Base-by-base conservation (phyloP, 176 grass and related monocot genomes). In the Avena eriantha region DNA sequence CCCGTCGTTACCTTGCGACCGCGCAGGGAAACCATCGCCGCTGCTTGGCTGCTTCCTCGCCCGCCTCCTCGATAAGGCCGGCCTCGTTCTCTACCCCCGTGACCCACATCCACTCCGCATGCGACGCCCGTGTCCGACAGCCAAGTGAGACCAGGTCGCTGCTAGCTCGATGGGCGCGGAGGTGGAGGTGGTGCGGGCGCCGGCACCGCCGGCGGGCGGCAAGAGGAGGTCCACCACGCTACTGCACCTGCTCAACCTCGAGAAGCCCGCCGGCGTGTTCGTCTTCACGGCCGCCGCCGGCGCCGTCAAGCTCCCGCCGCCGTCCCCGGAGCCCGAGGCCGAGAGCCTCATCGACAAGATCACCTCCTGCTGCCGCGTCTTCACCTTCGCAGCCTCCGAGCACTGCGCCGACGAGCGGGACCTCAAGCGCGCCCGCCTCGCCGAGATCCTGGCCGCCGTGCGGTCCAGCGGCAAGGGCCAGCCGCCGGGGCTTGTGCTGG, bases 191-290 rank as follows among this genome's bases (percentile, higher is more conserved):
- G 71, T 55, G 24, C 22, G 51, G 23, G 67, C 34, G 67, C 8
- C 31, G 29, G 12, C 12, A 0, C 24, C 64, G 29, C 7, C 64
- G 64, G 12, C 59, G 15, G 64, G 18, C 51, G 26, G 63, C 5
- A 67, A 86, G 68, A 11, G 86, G 57, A 85, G 84, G 60, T 93
- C 95, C 16, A 98, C 92, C 73, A 95, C 95, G 66, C 93, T 98
- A 54, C 41, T 70, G 53, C 77, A 83, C 80, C 95, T 98, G 66
- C 92, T 98, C 68, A 82, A 95, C 36, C 85, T 83, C 59, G 91
- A 95, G 47, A 92, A 90, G 48, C 84, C 84, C 0, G 87, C 76
- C 7, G 54, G 69, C 49, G 21, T 73, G 23, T 64, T 60, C 15
- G 21, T 79, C 5, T 34, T 73, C 5, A 23, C 76, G 4, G 70